phyloP scores from a whole-genome alignment of 148 eudicot species.

The Nyssa sinensis region DNA sequence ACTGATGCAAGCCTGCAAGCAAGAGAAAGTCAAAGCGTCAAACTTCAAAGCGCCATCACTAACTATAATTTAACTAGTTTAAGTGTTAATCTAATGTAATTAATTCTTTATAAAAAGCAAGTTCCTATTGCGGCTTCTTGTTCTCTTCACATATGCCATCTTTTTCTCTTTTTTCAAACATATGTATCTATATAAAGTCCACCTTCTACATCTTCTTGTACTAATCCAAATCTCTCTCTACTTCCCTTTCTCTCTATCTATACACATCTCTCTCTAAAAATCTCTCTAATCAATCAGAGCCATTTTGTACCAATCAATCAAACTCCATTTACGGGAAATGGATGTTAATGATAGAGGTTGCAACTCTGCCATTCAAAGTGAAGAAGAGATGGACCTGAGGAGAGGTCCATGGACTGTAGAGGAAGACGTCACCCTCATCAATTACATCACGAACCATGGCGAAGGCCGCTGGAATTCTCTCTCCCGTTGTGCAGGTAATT shows the following conservation, averaged over 20 bases:
- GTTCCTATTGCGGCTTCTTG: conserved; percentile 67
- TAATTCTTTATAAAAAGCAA: conserved; percentile 3
- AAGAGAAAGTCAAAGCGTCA: conserved; percentile 64
- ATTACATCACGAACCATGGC: conserved; percentile 70
- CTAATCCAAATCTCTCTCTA: conserved; percentile 28
- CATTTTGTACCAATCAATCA: conserved; percentile 20
- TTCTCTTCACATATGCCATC: conserved; percentile 51
- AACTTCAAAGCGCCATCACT: conserved; percentile 33
- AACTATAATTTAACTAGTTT: conserved; percentile 6
- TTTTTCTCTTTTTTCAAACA: conserved; percentile 38
- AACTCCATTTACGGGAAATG: conserved; percentile 21
- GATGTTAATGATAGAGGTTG: conserved; percentile 19
- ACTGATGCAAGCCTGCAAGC: too few species aligned
- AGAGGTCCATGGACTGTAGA: conserved; percentile 95
- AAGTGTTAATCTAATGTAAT: conserved; percentile 6
- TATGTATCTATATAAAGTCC: conserved; percentile 52
- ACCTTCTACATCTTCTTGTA: conserved; percentile 28
- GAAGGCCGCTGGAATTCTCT: conserved; percentile 98
- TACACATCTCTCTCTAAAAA: conserved; percentile 21
- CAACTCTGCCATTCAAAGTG: conserved; percentile 10
- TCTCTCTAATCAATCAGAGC: conserved; percentile 15
- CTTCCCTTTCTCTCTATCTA: conserved; percentile 15
- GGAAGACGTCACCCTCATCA: conserved; percentile 76
- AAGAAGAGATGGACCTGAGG: conserved; percentile 54
- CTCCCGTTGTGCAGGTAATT: conserved; percentile 76